Percentiles rank a stretch among this genome's conserved stretches.
These are phyloP conservation scores for Anthracocystis panici-leucophaei DNA, from an alignment of 1,284 basidiomycete species.

Conservation along the genomic window DNA sequence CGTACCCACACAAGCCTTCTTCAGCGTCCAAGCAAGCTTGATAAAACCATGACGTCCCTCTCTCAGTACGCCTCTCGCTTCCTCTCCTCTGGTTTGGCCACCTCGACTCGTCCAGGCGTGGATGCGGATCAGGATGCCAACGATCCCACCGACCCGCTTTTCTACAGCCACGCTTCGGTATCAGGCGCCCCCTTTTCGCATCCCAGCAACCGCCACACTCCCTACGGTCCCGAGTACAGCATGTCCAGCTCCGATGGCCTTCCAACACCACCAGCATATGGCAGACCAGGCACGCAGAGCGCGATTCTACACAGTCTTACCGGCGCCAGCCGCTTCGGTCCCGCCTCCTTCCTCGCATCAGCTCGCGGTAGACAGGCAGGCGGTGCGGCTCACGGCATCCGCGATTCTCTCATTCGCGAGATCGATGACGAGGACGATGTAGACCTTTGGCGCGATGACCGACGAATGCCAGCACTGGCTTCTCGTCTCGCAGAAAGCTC, in stretches of 20 bases:
- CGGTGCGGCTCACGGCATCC: slow-evolving; percentile 19
- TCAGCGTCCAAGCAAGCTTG: neutral
- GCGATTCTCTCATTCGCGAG: slow-evolving; percentile 53
- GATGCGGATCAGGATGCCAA: slow-evolving; percentile 43
- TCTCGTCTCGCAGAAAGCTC: slow-evolving; percentile 40
- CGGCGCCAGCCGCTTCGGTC: slow-evolving; percentile 49
- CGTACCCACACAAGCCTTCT: neutral
- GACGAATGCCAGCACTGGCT: slow-evolving; percentile 40
- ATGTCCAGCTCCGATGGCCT: slow-evolving; percentile 57
- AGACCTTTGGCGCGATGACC: slow-evolving; percentile 54
- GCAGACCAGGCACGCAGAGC: slow-evolving; percentile 30
- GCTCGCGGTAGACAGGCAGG: slow-evolving; percentile 22
- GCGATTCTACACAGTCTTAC: slow-evolving; percentile 50
- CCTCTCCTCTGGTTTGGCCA: slow-evolving; percentile 44
- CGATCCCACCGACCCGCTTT: slow-evolving; percentile 47
- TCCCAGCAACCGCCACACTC: slow-evolving; percentile 31
- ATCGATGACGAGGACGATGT: slow-evolving; percentile 58
- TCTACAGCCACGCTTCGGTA: slow-evolving; percentile 51
- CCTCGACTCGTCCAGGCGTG: slow-evolving; percentile 32
- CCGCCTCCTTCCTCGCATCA: slow-evolving; percentile 37
- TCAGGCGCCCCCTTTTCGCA: slow-evolving; percentile 47
- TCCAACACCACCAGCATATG: slow-evolving; percentile 36
- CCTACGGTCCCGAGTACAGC: slow-evolving; percentile 51
- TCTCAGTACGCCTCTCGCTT: slow-evolving; percentile 57
- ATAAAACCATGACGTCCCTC: slow-evolving; percentile 46